Evolutionary conservation across 345 rosid species (phyloP), one percentile per base, ranked within the genome.

Genomic region (Salix viminalis): DNA sequence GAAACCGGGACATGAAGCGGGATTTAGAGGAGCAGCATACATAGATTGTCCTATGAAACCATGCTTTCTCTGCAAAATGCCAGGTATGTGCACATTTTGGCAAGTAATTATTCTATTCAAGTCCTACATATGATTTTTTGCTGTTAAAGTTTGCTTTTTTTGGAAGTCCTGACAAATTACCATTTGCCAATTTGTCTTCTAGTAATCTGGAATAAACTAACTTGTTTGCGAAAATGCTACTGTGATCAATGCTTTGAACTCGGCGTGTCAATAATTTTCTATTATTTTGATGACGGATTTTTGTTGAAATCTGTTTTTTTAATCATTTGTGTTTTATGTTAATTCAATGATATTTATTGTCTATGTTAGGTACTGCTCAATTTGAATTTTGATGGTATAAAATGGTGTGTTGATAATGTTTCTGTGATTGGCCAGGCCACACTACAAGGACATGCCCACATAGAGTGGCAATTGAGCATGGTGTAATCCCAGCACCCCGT

Each of bases 41-140:
- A 86, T 96, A 23, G 97, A 93, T 80, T 96, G 98, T 80, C 98
- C 98, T 5, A 96, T 90, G 98, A 96, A 93, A 69, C 98, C 98
- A 34, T 96, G 98, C 78, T 96, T 93, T 77, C 89, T 96, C 80
- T 96, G 99, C 84, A 96, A 93, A 90, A 85, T 90, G 94, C 99
- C 98, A 13, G 98, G 99, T 95, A 76, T 68, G 65, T 71, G 34
- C n/a, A 21, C 15, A 13, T 6, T 14, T 14, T 67, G 39, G 66
- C 56, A 5, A 70, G 19, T 3, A 67, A 16, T 39, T 23, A n/a
- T 34, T 61, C 52, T 39, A 9, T 73, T 61, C 28, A 23, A 24
- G 28, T 39, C 19, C 13, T 61, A 19, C 21, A n/a, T 34, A 15
- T 58, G n/a, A 37, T 16, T 9, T 18, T 18, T 64, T 64, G 16